phyloP scores from a whole-genome alignment of 2,329 filamentous ascomycete species.

The Didymellaceae sp. region DNA sequence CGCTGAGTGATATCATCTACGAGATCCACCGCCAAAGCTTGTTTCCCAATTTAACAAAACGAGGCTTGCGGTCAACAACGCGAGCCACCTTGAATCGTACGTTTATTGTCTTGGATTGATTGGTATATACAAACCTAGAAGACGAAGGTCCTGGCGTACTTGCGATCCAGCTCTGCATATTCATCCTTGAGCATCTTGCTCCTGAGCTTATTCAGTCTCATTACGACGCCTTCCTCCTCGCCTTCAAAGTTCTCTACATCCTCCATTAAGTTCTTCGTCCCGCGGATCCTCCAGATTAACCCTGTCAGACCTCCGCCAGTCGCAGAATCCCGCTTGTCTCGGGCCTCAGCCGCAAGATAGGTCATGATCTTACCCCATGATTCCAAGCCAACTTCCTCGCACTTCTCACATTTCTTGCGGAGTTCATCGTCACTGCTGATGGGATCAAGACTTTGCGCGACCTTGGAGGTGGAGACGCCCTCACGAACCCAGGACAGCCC shows the following conservation, averaged over 20 bases:
- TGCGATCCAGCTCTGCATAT: conserved; percentile 45
- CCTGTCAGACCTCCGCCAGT: conserved; percentile 27
- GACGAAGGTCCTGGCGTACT: conserved; percentile 45
- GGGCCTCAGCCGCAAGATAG: conserved; percentile 62
- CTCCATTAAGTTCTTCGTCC: conserved; percentile 35
- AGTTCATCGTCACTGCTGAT: conserved; percentile 49
- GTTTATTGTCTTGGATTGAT: too few relatives aligned
- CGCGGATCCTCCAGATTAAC: conserved; percentile 37
- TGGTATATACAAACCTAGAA: conserved; percentile 33
- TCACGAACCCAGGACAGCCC: conserved; percentile 90
- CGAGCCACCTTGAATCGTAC: too few relatives aligned
- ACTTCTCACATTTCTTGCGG: conserved; percentile 73
- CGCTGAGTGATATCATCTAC: conserved; percentile 12
- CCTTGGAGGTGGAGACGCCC: conserved; percentile 75
- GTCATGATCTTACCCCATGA: conserved; percentile 87
- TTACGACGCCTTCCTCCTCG: conserved; percentile 44
- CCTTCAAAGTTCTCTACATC: conserved; percentile 42
- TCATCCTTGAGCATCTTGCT: conserved; percentile 42
- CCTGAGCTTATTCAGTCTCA: conserved; percentile 45
- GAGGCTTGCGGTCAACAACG: neutral
- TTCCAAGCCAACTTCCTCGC: conserved; percentile 74
- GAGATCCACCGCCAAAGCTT: conserved; percentile 14
- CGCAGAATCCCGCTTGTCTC: conserved; percentile 34
- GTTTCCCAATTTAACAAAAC: neutral
- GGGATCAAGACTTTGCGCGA: conserved; percentile 60